Evolutionary conservation across 2,329 filamentous ascomycete genomes (phyloP).

Genomic region (Sodiomyces alkalinus): DNA sequence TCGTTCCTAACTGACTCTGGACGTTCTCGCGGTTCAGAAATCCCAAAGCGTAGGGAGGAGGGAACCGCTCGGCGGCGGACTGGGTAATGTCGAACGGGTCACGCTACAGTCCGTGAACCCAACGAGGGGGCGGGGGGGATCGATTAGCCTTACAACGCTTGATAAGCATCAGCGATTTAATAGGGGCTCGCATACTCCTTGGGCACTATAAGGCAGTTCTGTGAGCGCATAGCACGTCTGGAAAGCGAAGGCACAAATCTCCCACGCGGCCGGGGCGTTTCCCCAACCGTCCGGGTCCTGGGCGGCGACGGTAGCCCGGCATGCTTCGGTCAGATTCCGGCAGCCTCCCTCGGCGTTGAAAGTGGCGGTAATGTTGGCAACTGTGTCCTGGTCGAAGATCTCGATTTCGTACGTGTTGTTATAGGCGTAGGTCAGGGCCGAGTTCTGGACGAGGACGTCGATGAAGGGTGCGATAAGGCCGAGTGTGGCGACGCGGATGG

Average conservation of each 20-base stretch:
- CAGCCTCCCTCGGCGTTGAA: conserved; percentile 4
- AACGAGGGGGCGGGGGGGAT: not conserved
- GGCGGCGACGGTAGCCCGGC: conserved; percentile 12
- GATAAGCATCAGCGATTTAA: no score
- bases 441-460: conserved; percentile 3
- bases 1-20: conserved; percentile 36
- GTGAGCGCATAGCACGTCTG: conserved; percentile 2
- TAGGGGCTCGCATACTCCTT: conserved; percentile 1
- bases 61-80: conserved; percentile 3
- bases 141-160: no score
- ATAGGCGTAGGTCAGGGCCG: conserved; percentile 1
- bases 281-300: conserved; percentile 25
- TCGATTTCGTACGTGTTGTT: conserved; percentile 7
- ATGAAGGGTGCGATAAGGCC: conserved; percentile 6
- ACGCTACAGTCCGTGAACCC: conserved; percentile 11
- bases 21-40: conserved; percentile 38
- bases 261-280: not conserved
- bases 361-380: not conserved
- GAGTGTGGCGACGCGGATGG: conserved; percentile 6
- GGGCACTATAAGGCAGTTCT: not conserved
- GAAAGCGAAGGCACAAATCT: conserved; percentile 3
- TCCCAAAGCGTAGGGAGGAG: conserved; percentile 25
- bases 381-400: not conserved
- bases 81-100: conserved; percentile 36
- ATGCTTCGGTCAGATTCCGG: conserved; percentile 2